Percentiles rank a stretch among this genome's conserved stretches.
These are phyloP conservation scores for Rauvolfia tetraphylla DNA, from an alignment of 257 asterid species.

Conservation along the genomic window DNA sequence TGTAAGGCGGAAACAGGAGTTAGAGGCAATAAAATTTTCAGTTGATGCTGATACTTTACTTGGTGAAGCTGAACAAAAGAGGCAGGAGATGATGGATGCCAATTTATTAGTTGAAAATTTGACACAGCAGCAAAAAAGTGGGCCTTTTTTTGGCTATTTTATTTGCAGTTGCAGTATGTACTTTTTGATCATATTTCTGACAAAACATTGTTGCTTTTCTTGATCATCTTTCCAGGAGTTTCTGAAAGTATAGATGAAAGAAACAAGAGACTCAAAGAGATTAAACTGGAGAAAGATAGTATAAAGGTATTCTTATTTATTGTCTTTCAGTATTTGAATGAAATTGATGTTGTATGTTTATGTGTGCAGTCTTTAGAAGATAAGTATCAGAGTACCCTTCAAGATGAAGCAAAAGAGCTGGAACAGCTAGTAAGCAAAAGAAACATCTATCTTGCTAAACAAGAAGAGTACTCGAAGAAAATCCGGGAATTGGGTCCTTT, in stretches of 20 bases:
- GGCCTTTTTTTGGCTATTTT: constrained; percentile 21
- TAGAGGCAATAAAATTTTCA: constrained; percentile 74
- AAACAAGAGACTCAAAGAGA: constrained; percentile 55
- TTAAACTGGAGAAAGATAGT: constrained; percentile 65
- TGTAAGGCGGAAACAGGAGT: constrained; percentile 88
- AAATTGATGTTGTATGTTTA: constrained; percentile 22
- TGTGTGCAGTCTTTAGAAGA: constrained; percentile 67
- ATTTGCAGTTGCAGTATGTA: constrained; percentile 12
- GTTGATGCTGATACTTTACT: constrained; percentile 61
- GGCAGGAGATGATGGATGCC: constrained; percentile 75
- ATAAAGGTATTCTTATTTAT: constrained; percentile 55
- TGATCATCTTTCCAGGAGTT: constrained; percentile 45
- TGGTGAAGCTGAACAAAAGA: constrained; percentile 75
- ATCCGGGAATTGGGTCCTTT: constrained; percentile 95
- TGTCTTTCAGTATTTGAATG: constrained; percentile 12
- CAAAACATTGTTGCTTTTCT: not conserved
- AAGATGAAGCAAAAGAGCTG: constrained; percentile 89
- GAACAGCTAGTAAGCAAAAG: constrained; percentile 79
- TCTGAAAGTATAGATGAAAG: constrained; percentile 53
- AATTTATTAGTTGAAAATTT: constrained; percentile 49
- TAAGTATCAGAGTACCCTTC: constrained; percentile 66
- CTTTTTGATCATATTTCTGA: constrained; percentile 13
- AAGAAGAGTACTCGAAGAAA: constrained; percentile 91
- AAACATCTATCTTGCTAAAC: constrained; percentile 72
- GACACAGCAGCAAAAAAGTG: constrained; percentile 71